phyloP scores from a whole-genome alignment of 805 yeast genomes.

The Priceomyces melissophilus region DNA sequence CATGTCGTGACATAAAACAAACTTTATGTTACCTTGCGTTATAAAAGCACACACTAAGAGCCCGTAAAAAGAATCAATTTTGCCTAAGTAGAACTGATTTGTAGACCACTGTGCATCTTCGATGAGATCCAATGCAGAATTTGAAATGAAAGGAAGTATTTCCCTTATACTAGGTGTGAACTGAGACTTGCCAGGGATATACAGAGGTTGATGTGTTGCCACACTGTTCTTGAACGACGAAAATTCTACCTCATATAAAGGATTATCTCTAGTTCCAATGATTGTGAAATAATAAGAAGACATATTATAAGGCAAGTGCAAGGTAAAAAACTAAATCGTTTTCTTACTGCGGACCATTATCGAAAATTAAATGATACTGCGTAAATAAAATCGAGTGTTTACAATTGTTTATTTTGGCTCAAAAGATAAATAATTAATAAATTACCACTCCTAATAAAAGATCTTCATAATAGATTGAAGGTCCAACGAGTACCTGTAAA shows the following conservation, averaged over 20 bases:
- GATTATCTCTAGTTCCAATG: slow-evolving; percentile 81
- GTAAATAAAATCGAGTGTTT: slow-evolving; percentile 1
- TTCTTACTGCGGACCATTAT: too few relatives aligned
- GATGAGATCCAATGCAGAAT: slow-evolving; percentile 85
- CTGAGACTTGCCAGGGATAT: slow-evolving; percentile 49
- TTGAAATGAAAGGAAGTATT: slow-evolving; percentile 81
- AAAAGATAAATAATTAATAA: neutral
- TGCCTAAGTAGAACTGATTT: slow-evolving; percentile 63
- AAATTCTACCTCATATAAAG: slow-evolving; percentile 83
- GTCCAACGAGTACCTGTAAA: too few relatives aligned
- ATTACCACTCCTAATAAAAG: too few relatives aligned
- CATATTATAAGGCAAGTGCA: slow-evolving; percentile 6
- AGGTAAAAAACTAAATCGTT: too few relatives aligned
- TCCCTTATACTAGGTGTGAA: slow-evolving; percentile 73
- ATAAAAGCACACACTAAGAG: slow-evolving; percentile 77
- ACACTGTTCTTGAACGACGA: slow-evolving; percentile 54
- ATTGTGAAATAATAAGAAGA: slow-evolving; percentile 89
- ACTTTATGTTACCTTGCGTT: slow-evolving; percentile 83
- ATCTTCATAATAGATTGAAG: too few relatives aligned
- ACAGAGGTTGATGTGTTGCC: slow-evolving; percentile 6
- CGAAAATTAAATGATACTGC: neutral
- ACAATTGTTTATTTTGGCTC: slow-evolving; percentile 1
- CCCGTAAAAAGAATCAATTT: slow-evolving; percentile 83
- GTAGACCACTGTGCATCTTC: slow-evolving; percentile 86
- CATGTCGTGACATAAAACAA: slow-evolving; percentile 52